These are phyloP conservation scores for Cryptosporidium baileyi DNA, from an alignment of 169 alveolate genomes.

Conservation along the genomic window DNA sequence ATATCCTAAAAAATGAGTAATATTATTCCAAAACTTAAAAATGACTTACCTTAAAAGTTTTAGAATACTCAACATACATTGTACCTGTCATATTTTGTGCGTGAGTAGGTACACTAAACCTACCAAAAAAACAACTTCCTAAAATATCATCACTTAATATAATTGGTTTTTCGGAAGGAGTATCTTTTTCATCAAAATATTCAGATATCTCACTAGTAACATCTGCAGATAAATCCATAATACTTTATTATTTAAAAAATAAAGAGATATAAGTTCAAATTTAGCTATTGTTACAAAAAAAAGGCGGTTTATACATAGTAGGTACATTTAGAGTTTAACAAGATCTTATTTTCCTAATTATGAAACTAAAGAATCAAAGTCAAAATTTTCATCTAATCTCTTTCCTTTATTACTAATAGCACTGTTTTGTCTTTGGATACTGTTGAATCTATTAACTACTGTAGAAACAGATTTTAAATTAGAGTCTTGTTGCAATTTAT, in stretches of 20 bases:
- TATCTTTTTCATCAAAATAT: constrained; percentile 39
- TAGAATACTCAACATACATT: constrained; percentile 21
- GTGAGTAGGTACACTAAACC: constrained; percentile 63
- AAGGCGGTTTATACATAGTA: constrained; percentile 5
- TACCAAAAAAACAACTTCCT: constrained; percentile 48
- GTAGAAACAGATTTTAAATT: background rate
- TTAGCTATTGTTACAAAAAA: background rate
- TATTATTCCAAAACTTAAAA: background rate
- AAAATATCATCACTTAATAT: background rate
- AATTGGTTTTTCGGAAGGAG: constrained; percentile 4
- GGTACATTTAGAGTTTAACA: background rate
- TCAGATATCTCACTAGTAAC: constrained; percentile 20
- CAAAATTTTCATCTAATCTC: constrained; percentile 51
- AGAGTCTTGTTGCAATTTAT: background rate
- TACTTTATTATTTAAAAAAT: background rate
- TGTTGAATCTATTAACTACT: background rate
- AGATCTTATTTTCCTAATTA: background rate
- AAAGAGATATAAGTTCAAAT: background rate
- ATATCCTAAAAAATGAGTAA: constrained; percentile 3
- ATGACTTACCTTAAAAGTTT: constrained; percentile 19
- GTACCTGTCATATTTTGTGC: constrained; percentile 57
- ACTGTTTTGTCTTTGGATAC: background rate
- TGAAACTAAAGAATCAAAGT: constrained; percentile 45
- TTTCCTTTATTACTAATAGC: constrained; percentile 2
- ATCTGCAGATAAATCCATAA: background rate